Base-by-base conservation (phyloP, 768 basidiomycete genomes). In the Rhizopogon vinicolor region DNA sequence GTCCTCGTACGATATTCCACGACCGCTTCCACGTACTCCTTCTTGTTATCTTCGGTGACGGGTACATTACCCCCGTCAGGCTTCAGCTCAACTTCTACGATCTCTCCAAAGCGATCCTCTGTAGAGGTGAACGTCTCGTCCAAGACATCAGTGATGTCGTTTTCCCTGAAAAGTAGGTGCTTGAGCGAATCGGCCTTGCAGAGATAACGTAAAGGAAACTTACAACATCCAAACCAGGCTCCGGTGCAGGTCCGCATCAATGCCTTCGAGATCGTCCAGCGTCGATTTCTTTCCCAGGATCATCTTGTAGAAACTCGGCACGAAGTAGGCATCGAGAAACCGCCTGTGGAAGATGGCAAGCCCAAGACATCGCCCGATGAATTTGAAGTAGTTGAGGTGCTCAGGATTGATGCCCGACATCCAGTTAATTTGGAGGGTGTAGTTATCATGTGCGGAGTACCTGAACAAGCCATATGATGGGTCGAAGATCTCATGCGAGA, bases 401-500 rank as follows among this genome's bases (percentile, higher is more conserved):
- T 90, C 89, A 1, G 86, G 86, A 55, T 89, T 89, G 57, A 90
- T 81, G 19, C 81, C 84, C 1, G 86, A 87, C 42, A 83, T 83
- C 29, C 86, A 85, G 59, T 90, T 91, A 66, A 91, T 87, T 69
- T 89, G 86, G 3, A 91, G 78, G 0, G 88, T 89, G 62, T 89
- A 90, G 61, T 87, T 87, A 74, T 91, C 89, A 62, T 85, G 84
- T 3, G 86, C 78, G 0, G 88, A 89, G 62, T 91, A 91, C 66
- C 90, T 85, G 63, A 90, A 90, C 37, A 90, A 70, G n/a, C 89
- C 88, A 55, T 90, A 90, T 51, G 83, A 85, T 19, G 89, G 88
- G 63, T 90, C 84, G 73, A 91, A 91, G 61, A 91, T 86, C 62
- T 90, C 86, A 55, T 89, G 89, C 1, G 88, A 91, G 45, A 91